Conservation (phyloP, 768 basidiomycete species). For the Coprinopsis strossmayeri region DNA sequence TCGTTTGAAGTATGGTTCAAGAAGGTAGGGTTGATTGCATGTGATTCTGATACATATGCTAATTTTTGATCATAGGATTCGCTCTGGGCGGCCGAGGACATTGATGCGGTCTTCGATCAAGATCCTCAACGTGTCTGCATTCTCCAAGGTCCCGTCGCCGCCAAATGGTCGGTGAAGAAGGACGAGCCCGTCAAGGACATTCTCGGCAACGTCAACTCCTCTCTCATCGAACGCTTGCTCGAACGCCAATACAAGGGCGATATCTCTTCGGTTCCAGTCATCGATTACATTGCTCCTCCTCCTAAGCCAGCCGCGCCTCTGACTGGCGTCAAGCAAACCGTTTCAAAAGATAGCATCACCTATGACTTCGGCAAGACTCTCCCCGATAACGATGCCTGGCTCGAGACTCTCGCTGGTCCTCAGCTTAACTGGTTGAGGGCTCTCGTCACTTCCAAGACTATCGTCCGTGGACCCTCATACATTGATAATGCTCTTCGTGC, state of each 20-base stretch:
- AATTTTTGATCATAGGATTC: constrained; percentile 59
- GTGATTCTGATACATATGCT: constrained; percentile 12
- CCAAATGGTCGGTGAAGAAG: constrained; percentile 77
- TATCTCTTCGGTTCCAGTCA: constrained; percentile 60
- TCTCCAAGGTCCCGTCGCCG: constrained; percentile 94
- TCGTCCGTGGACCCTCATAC: constrained; percentile 83
- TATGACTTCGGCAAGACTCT: constrained; percentile 44
- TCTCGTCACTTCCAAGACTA: constrained; percentile 69
- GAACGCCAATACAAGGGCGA: constrained; percentile 76
- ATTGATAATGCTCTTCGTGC: constrained; percentile 87
- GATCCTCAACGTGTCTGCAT: constrained; percentile 98
- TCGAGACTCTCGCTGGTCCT: constrained; percentile 78
- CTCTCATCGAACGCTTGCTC: constrained; percentile 73
- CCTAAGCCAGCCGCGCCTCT: constrained; percentile 29
- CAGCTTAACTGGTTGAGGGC: constrained; percentile 83
- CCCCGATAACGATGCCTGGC: constrained; percentile 69
- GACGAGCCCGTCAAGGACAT: constrained; percentile 94
- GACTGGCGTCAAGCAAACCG: constrained; percentile 36
- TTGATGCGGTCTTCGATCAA: constrained; percentile 98
- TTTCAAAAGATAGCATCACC: constrained; percentile 36
- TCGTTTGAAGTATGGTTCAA: constrained; percentile 99
- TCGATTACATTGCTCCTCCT: constrained; percentile 72
- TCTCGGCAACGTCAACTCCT: constrained; percentile 78
- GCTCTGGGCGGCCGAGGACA: constrained; percentile 96
- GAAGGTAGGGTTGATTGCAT: constrained; percentile 55